Percentiles rank a stretch among this genome's conserved stretches.
Evolutionary conservation across 352 stramenopile species (phyloP).

Genomic region (Globisporangium lucens): DNA sequence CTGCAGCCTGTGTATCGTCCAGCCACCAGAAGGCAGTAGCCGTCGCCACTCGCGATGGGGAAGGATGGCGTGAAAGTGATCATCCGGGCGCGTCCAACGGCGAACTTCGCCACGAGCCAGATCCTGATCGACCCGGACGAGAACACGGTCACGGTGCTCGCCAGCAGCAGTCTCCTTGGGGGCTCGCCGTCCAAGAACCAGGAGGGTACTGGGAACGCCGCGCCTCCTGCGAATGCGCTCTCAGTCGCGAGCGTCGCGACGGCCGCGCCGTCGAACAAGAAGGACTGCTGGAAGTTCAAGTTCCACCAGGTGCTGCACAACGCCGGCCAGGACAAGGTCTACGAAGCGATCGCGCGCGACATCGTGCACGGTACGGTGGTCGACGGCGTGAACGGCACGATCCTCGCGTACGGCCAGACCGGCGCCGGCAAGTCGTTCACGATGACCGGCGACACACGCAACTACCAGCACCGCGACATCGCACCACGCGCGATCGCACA

Average conservation of each 20-base stretch:
- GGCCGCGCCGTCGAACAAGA: conserved; percentile 60
- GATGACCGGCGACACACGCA: conserved; percentile 90
- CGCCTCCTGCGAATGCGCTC: neutral
- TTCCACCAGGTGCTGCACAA: conserved; percentile 94
- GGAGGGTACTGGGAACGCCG: conserved; percentile 1
- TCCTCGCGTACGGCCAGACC: too few relatives aligned
- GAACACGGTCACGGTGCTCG: conserved; percentile 63
- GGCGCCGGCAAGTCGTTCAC: conserved; percentile 62
- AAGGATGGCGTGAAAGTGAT: conserved; percentile 81
- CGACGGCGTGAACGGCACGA: conserved; percentile 45
- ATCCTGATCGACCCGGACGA: conserved; percentile 80
- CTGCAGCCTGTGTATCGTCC: too few relatives aligned
- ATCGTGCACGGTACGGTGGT: conserved; percentile 87
- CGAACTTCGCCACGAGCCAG: conserved; percentile 69
- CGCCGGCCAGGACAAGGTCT: conserved; percentile 87
- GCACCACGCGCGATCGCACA: conserved; percentile 84
- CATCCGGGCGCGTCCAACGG: conserved; percentile 78
- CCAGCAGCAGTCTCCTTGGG: conserved; percentile 17
- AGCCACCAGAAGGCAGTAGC: too few relatives aligned
- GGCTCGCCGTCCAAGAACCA: conserved; percentile 31
- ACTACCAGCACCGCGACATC: conserved; percentile 90
- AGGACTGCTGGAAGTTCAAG: conserved; percentile 87
- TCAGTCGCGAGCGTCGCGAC: conserved; percentile 14
- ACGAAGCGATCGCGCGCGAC: conserved; percentile 86
- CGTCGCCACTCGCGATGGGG: conserved; percentile 24